phyloP scores from a whole-genome alignment of 257 asterid species.

The Solanum bulbocastanum region DNA sequence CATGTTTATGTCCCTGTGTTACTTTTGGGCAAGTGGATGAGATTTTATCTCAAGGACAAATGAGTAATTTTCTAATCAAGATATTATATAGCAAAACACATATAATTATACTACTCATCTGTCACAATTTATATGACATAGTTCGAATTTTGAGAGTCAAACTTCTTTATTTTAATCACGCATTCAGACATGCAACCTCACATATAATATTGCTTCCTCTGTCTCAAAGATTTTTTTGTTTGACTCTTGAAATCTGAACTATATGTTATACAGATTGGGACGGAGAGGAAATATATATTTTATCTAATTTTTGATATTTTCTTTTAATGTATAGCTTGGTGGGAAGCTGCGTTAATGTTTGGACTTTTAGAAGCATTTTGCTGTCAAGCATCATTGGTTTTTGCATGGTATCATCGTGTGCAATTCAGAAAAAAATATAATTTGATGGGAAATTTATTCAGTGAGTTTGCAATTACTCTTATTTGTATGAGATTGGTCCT shows the following conservation, averaged over 20 bases:
- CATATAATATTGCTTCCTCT: background rate
- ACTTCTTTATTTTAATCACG: background rate
- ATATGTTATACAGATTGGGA: background rate
- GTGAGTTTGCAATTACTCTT: constrained; percentile 5
- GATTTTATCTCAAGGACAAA: constrained; percentile 15
- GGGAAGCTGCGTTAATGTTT: constrained; percentile 8
- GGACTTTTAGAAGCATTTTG: background rate
- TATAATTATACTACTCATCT: background rate
- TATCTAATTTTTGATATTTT: background rate
- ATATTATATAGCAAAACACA: background rate
- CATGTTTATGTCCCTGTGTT: constrained; percentile 9
- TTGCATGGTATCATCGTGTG: constrained; percentile 7
- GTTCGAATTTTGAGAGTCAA: background rate
- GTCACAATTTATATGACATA: background rate
- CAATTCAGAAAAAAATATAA: constrained; percentile 7
- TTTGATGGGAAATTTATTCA: background rate
- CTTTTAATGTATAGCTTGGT: constrained; percentile 7
- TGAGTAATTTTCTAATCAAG: background rate
- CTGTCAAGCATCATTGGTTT: background rate
- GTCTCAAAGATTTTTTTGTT: background rate
- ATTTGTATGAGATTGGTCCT: constrained; percentile 7
- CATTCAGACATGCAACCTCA: background rate
- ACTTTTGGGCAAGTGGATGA: constrained; percentile 15
- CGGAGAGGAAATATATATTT: background rate
- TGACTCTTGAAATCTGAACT: background rate